phyloP scores from a whole-genome alignment of 2,329 filamentous ascomycete genomes.

The Colletotrichum magnum region DNA sequence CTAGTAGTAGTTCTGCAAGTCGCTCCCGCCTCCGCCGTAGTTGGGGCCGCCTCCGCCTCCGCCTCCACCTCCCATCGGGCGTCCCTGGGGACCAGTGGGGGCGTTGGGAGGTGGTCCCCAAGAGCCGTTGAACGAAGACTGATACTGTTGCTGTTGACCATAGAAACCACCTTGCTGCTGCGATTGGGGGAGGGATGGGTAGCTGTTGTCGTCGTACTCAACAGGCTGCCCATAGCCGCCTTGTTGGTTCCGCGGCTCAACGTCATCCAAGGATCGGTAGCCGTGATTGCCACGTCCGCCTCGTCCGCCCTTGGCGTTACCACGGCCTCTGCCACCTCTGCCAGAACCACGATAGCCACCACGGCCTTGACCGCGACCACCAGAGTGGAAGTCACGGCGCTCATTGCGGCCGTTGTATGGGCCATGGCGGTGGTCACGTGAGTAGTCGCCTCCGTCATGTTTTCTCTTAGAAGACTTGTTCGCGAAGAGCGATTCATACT shows the following conservation, averaged over 20 bases:
- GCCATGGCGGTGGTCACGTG: constrained; percentile 45
- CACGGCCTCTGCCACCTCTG: constrained; percentile 54
- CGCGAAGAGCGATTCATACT: constrained; percentile 73
- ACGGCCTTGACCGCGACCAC: constrained; percentile 53
- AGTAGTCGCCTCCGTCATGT: constrained; percentile 56
- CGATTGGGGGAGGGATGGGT: constrained; percentile 45
- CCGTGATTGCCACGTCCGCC: constrained; percentile 65
- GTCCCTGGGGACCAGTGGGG: constrained; percentile 39
- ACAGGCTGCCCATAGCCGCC: constrained; percentile 58
- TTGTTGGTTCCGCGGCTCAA: constrained; percentile 64
- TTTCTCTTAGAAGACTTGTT: constrained; percentile 75
- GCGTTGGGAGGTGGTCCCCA: constrained; percentile 35
- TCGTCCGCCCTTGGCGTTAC: constrained; percentile 59
- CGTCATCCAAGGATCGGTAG: constrained; percentile 79
- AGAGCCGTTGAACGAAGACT: constrained; percentile 24
- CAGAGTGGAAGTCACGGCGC: constrained; percentile 59
- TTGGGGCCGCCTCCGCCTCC: constrained; percentile 41
- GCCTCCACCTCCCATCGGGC: constrained; percentile 38
- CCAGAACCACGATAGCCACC: constrained; percentile 56
- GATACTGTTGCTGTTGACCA: constrained; percentile 42
- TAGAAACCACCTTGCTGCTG: constrained; percentile 34
- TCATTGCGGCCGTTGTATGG: constrained; percentile 55
- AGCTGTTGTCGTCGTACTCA: constrained; percentile 62
- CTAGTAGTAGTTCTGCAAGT: constrained; percentile 59
- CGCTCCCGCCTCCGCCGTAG: constrained; percentile 45